Evolutionary conservation across 345 rosid genomes (phyloP).

Genomic region (Luvunga scandens): DNA sequence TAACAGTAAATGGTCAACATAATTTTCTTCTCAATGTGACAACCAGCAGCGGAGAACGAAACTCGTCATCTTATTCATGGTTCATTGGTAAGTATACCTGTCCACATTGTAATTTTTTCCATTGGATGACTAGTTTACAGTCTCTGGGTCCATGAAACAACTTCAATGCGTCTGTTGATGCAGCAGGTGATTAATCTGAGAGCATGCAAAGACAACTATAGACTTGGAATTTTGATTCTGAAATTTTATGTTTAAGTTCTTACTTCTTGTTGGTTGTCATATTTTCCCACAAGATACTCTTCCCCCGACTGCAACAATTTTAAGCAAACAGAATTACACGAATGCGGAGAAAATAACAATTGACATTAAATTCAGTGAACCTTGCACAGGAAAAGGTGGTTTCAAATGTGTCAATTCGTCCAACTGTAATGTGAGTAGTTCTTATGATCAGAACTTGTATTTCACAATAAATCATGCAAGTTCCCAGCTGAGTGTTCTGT

Average conservation of each 20-base stretch:
- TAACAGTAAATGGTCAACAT: constrained; percentile 37
- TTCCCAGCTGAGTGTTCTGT: neutral
- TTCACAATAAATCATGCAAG: neutral
- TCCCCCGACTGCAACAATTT: constrained; percentile 48
- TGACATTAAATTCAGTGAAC: constrained; percentile 43
- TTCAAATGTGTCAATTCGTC: constrained; percentile 51
- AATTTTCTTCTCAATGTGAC: constrained; percentile 41
- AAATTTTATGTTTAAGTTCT: neutral
- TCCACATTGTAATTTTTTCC: neutral
- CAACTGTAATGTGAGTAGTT: constrained; percentile 43
- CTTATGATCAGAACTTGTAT: neutral
- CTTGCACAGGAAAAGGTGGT: constrained; percentile 46
- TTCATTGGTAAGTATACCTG: constrained; percentile 40
- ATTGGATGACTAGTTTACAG: neutral
- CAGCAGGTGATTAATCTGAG: neutral
- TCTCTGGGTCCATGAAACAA: neutral
- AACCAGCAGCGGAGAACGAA: constrained; percentile 37
- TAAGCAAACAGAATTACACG: constrained; percentile 37
- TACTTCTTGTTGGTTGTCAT: neutral
- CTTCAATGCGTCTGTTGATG: neutral
- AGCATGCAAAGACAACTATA: neutral
- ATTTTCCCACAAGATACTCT: constrained; percentile 30
- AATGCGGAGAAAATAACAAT: constrained; percentile 36
- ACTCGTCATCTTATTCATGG: constrained; percentile 50
- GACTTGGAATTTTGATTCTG: neutral